Evolutionary conservation across 2,329 filamentous ascomycete genomes (phyloP).

Genomic region (Botrytis elliptica): DNA sequence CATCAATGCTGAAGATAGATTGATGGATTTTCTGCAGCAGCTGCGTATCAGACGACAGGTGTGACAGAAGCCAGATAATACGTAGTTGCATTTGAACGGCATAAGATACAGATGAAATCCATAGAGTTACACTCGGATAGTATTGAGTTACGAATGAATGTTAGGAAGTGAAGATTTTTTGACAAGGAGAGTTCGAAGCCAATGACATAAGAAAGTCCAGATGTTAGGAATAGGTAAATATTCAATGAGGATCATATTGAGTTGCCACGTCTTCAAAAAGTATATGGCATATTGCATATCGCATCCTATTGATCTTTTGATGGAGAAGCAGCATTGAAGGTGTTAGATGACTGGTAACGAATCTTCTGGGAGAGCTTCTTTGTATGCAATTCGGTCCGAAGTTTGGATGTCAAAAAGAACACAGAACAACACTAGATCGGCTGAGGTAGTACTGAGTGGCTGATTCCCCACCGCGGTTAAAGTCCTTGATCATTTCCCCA

Average conservation of each 20-base stretch:
- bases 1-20: not conserved
- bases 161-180: not conserved
- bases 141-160: not conserved
- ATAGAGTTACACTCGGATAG: not conserved
- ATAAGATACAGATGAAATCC: not conserved
- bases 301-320: not conserved
- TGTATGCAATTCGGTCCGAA: conserved; percentile 13
- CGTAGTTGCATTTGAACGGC: not conserved
- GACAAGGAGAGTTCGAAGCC: not conserved
- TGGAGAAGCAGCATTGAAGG: not conserved
- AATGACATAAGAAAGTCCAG: not conserved
- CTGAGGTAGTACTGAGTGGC: not conserved
- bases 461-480: not conserved
- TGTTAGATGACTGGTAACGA: not conserved
- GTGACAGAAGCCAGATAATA: not conserved
- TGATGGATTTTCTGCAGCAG: not conserved
- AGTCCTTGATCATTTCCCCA: conserved; percentile 11
- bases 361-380: not conserved
- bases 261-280: not conserved
- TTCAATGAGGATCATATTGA: not conserved
- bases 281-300: not conserved
- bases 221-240: not conserved
- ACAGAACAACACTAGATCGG: not conserved
- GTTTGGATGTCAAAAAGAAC: not conserved
- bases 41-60: not conserved